Evolutionary conservation across 768 basidiomycete genomes (phyloP), one percentile per base, ranked within the genome.

Genomic region (Leccinellum albellum): DNA sequence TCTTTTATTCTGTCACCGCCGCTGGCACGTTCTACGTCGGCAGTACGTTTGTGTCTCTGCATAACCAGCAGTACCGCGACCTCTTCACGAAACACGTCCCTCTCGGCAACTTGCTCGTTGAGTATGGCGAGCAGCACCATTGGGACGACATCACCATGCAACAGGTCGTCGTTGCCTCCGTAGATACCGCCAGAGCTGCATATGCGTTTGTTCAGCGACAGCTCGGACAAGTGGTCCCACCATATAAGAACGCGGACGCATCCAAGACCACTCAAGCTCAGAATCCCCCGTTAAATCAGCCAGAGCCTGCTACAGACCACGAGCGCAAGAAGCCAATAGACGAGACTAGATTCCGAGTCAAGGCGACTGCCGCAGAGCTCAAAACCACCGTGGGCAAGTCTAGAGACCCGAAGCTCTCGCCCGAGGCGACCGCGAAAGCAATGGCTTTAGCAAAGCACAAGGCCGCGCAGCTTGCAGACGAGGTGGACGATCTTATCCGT

Each of bases 21-120:
- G 83, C 84, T 17, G 83, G 87, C 49, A 84, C 86, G 17, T 93
- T 94, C 77, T 96, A 94, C 78, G 75, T 86, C 57, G 84, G 87
- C 51, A 92, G 92, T 72, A 82, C 87, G 9, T 88, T 90, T 71
- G 75, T 85, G 56, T 84, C 91, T 21, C 88, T 89, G 76, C 82
- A 88, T 65, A 86, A 82, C 71, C 87, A 86, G 62, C 29, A 31
- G 29, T 31, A 31, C 29, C 29, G 29, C 29, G 29, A 31, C 29
- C 29, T 31, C 29, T 31, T 31, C 29, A 31, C 29, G 7, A 31
- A n/a, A n/a, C n/a, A n/a, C n/a, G n/a, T n/a, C n/a, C n/a, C n/a
- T n/a, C 78, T 91, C 37, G 94, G 86, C 28, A 82, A 87, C 60
- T 68, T 81, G 17, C 78, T 95, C 72, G 78, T 95, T 40, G 88